These are phyloP conservation scores for Trametopsis cervina DNA, from an alignment of 768 basidiomycete genomes.

Conservation along the genomic window DNA sequence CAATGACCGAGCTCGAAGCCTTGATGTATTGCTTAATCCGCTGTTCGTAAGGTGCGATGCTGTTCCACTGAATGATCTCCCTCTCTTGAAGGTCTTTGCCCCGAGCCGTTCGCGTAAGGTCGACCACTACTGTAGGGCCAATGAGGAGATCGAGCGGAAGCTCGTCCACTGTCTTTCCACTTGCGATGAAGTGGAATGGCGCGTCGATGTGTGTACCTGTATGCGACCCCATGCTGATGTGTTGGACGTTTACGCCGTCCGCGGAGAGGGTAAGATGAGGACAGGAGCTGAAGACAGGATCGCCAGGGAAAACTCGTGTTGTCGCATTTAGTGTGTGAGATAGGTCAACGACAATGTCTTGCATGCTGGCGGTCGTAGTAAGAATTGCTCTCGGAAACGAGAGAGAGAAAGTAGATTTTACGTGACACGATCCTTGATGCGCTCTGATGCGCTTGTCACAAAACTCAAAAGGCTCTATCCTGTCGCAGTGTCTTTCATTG, in stretches of 20 bases:
- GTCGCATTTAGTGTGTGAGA: slow-evolving; percentile 40
- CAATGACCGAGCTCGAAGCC: slow-evolving; percentile 28
- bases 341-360: slow-evolving; percentile 43
- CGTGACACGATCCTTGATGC: background rate
- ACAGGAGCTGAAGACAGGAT: slow-evolving; percentile 40
- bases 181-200: slow-evolving; percentile 59
- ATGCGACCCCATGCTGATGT: slow-evolving; percentile 55
- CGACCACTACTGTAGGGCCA: slow-evolving; percentile 42
- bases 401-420: background rate
- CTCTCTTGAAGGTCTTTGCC: slow-evolving; percentile 7
- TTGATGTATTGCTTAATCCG: slow-evolving; percentile 20
- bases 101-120: slow-evolving; percentile 27
- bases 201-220: slow-evolving; percentile 78
- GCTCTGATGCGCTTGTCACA: background rate
- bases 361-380: background rate
- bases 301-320: slow-evolving; percentile 48
- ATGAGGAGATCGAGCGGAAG: slow-evolving; percentile 47
- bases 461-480: too few species aligned
- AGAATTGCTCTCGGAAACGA: background rate
- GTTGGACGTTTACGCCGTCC: slow-evolving; percentile 45
- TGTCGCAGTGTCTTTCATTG: too few species aligned
- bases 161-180: slow-evolving; percentile 50
- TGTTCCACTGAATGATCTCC: slow-evolving; percentile 13
- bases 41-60: slow-evolving; percentile 23
- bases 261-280: slow-evolving; percentile 33